Evolutionary conservation across 257 asterid species (phyloP).

Genomic region (Nicotiana paniculata): DNA sequence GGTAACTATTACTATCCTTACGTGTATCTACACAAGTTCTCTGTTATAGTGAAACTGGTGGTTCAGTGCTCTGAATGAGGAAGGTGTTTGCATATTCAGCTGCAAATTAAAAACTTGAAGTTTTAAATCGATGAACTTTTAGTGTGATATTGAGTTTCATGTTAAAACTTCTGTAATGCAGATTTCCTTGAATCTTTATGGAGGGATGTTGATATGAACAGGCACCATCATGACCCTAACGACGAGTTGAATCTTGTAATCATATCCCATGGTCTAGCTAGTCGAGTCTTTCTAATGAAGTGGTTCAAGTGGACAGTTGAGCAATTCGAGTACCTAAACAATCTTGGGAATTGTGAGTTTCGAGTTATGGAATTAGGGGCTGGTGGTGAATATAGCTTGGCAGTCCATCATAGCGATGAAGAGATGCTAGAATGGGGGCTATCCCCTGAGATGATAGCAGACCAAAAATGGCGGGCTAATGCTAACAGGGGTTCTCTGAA

Average conservation of each 20-base stretch:
- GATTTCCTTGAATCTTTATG: constrained; percentile 43
- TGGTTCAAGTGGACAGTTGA: constrained; percentile 49
- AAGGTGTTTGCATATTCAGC: neutral
- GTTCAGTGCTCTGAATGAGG: neutral
- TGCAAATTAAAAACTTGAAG: neutral
- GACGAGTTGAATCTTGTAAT: constrained; percentile 33
- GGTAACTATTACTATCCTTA: neutral
- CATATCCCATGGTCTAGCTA: constrained; percentile 36
- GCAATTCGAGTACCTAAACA: constrained; percentile 33
- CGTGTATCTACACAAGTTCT: neutral
- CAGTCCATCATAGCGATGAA: constrained; percentile 34
- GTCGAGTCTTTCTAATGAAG: constrained; percentile 37
- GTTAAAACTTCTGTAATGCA: constrained; percentile 1
- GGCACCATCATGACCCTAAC: constrained; percentile 19
- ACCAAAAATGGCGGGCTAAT: constrained; percentile 33
- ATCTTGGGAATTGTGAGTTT: constrained; percentile 31
- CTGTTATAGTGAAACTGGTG: neutral
- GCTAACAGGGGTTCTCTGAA: constrained; percentile 29
- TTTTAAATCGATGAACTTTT: too few relatives aligned
- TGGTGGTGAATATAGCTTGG: constrained; percentile 42
- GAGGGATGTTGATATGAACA: constrained; percentile 44
- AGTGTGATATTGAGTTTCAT: neutral
- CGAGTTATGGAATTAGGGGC: constrained; percentile 35
- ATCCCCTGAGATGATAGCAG: constrained; percentile 35
- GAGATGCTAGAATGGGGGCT: constrained; percentile 40